Percentiles rank a stretch among this genome's conserved stretches.
Evolutionary conservation across 1,284 basidiomycete genomes (phyloP).

Genomic region (Naganishia albida): DNA sequence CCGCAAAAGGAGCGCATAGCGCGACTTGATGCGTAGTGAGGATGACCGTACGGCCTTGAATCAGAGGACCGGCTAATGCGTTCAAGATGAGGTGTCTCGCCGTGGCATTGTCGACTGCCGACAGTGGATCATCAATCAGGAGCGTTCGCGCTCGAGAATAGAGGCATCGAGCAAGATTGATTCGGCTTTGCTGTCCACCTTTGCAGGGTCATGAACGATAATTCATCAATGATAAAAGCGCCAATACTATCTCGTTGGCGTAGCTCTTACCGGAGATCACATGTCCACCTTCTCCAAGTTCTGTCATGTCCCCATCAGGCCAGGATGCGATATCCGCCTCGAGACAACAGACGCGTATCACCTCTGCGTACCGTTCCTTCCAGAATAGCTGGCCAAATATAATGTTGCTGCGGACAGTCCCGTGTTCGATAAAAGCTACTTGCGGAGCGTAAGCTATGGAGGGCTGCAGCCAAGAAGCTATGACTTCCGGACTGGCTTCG

Average conservation of each 20-base stretch:
- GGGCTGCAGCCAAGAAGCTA: constrained; percentile 45
- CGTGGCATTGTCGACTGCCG: constrained; percentile 53
- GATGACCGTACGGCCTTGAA: constrained; percentile 66
- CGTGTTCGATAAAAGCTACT: constrained; percentile 51
- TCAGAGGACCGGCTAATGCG: constrained; percentile 55
- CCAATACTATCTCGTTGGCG: background rate
- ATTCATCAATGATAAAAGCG: background rate
- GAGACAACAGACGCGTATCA: constrained; percentile 45
- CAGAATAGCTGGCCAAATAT: constrained; percentile 53
- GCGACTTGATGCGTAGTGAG: constrained; percentile 74
- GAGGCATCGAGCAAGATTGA: constrained; percentile 75
- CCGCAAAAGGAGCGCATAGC: constrained; percentile 42
- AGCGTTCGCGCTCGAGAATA: constrained; percentile 74
- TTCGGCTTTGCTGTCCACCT: constrained; percentile 65
- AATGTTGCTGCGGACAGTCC: constrained; percentile 53
- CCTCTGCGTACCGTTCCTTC: constrained; percentile 46
- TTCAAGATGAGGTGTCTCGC: constrained; percentile 46
- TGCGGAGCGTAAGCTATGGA: constrained; percentile 50
- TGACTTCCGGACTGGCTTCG: constrained; percentile 38
- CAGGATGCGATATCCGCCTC: constrained; percentile 47
- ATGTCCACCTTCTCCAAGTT: constrained; percentile 77
- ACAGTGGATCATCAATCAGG: constrained; percentile 53
- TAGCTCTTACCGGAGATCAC: constrained; percentile 29
- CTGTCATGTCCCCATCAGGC: constrained; percentile 58
- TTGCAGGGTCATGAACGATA: constrained; percentile 38